A percentile compares a stretch with the other conserved stretches of the same genome.
Evolutionary conservation across 768 basidiomycete genomes (phyloP).

Genomic region (Tulasnella sp.): DNA sequence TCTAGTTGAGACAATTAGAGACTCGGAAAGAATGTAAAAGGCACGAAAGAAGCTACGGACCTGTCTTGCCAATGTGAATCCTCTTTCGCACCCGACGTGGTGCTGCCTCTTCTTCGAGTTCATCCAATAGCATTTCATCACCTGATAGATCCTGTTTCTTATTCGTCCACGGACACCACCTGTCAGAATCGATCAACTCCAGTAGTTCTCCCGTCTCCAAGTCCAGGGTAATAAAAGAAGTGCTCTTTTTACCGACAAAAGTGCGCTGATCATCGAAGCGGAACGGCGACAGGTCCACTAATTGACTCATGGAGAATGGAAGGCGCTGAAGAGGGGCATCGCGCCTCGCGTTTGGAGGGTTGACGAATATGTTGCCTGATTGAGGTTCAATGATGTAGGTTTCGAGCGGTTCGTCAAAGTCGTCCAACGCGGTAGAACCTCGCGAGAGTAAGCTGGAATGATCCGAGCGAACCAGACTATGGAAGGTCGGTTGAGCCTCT

Average conservation of each 20-base stretch:
- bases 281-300: constrained; percentile 78
- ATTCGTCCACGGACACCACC: constrained; percentile 34
- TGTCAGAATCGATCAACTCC: constrained; percentile 50
- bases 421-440: constrained; percentile 12
- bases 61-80: constrained; percentile 54
- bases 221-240: constrained; percentile 41
- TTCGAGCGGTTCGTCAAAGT: constrained; percentile 29
- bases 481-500: constrained; percentile 41
- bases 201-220: constrained; percentile 70
- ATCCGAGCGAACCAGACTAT: constrained; percentile 60
- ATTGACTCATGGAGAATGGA: constrained; percentile 80
- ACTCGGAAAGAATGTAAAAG: neutral
- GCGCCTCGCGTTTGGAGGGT: constrained; percentile 40
- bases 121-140: constrained; percentile 33
- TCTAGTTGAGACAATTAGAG: constrained; percentile 36
- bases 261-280: constrained; percentile 64
- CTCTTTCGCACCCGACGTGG: constrained; percentile 28
- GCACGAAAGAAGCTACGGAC: constrained; percentile 25
- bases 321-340: constrained; percentile 64
- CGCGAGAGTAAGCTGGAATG: constrained; percentile 29
- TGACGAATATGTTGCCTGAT: constrained; percentile 85
- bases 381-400: constrained; percentile 92
- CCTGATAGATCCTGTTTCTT: constrained; percentile 14
- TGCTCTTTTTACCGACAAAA: constrained; percentile 87
- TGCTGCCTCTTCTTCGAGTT: constrained; percentile 41